Conservation (phyloP, 306 rosid genomes). For the Dryas alaskensis region DNA sequence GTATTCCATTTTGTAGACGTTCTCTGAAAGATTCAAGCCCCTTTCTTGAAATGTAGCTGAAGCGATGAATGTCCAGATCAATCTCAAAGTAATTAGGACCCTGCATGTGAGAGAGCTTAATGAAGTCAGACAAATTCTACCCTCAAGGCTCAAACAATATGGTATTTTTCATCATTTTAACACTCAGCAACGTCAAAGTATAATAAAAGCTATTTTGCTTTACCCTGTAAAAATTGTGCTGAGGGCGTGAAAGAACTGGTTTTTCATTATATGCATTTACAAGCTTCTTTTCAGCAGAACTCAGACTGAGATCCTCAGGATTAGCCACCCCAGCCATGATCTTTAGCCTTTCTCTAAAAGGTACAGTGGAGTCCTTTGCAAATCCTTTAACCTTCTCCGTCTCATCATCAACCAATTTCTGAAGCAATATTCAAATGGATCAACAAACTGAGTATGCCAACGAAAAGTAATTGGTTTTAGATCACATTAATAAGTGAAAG, state of each 20-base stretch:
- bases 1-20: constrained; percentile 65
- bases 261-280: constrained; percentile 78
- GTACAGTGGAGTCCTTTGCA: constrained; percentile 64
- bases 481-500: background rate
- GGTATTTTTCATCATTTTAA: background rate
- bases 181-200: background rate
- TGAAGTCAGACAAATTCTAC: constrained; percentile 4
- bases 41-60: constrained; percentile 92
- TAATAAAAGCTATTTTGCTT: background rate
- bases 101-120: constrained; percentile 36
- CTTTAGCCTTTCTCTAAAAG: constrained; percentile 87
- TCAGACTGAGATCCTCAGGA: constrained; percentile 80
- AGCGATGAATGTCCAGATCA: constrained; percentile 93
- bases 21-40: constrained; percentile 87
- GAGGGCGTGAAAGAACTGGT: constrained; percentile 94
- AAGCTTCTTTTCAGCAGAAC: constrained; percentile 78
- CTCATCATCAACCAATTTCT: constrained; percentile 88
- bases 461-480: background rate
- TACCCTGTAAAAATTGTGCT: constrained; percentile 82
- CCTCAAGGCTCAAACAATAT: background rate
- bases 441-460: background rate
- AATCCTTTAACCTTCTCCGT: constrained; percentile 83
- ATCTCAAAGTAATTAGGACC: constrained; percentile 93
- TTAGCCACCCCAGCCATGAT: constrained; percentile 84
- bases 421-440: constrained; percentile 18